These are phyloP conservation scores for Alternaria consortialis DNA, from an alignment of 2,329 filamentous ascomycete species.

Conservation along the genomic window DNA sequence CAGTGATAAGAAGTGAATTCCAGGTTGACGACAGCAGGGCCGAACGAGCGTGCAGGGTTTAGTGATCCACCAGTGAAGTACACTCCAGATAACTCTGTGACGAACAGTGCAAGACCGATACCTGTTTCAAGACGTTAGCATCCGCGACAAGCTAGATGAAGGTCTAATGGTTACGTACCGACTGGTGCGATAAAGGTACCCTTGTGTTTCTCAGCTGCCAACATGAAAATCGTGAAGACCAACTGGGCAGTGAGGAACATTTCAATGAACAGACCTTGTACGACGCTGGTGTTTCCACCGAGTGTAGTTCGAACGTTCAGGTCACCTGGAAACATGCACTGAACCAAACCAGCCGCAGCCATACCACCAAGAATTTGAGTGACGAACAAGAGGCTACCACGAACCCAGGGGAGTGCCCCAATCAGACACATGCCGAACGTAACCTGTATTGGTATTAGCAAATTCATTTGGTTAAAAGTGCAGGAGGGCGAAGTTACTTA, in stretches of 20 bases:
- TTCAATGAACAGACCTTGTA: constrained; percentile 34
- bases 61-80: constrained; percentile 56
- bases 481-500: not conserved
- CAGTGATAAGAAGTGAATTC: constrained; percentile 44
- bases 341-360: constrained; percentile 35
- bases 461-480: not conserved
- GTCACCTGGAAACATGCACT: constrained; percentile 34
- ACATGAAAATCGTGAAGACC: constrained; percentile 58
- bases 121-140: constrained; percentile 3
- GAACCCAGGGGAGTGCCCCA: constrained; percentile 23
- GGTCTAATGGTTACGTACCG: constrained; percentile 47
- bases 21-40: constrained; percentile 52
- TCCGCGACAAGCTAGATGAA: not conserved
- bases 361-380: constrained; percentile 38
- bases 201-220: constrained; percentile 70
- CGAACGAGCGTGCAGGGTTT: constrained; percentile 57
- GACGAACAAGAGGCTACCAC: constrained; percentile 27
- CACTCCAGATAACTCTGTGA: constrained; percentile 51
- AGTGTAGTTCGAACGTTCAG: constrained; percentile 31
- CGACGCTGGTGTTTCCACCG: constrained; percentile 20
- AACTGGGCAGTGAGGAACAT: constrained; percentile 39
- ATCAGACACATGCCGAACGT: constrained; percentile 46
- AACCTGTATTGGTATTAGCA: constrained; percentile 5
- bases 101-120: constrained; percentile 74
- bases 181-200: constrained; percentile 65